These are phyloP conservation scores for Tieghemiomyces parasiticus DNA, from an alignment of 192 early-diverging fungal species.

Conservation along the genomic window DNA sequence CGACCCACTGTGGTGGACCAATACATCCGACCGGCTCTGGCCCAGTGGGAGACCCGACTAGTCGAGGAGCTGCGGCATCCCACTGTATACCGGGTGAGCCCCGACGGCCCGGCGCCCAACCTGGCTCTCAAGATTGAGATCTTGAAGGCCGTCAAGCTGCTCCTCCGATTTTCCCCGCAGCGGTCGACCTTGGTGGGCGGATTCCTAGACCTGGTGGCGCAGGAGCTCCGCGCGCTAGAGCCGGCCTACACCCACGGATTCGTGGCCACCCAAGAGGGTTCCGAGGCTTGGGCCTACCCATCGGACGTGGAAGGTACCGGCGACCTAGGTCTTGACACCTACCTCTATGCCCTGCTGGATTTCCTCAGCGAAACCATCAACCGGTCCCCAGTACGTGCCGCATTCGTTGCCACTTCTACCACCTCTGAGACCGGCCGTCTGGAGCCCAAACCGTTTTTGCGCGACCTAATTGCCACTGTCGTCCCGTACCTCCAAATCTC, in stretches of 20 bases:
- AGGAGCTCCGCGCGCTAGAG: background rate
- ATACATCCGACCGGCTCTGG: conserved; percentile 60
- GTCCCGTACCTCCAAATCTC: conserved; percentile 74
- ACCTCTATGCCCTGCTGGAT: background rate
- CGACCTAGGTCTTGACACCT: background rate
- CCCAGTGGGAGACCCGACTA: conserved; percentile 64
- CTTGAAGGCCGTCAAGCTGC: conserved; percentile 20
- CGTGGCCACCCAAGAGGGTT: background rate
- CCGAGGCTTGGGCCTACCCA: background rate
- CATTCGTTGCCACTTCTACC: background rate
- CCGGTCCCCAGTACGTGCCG: background rate
- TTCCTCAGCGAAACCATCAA: background rate
- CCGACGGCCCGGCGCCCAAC: conserved; percentile 14
- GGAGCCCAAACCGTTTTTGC: conserved; percentile 29
- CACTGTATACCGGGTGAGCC: conserved; percentile 13
- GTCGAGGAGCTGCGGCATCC: conserved; percentile 42
- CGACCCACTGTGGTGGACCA: conserved; percentile 50
- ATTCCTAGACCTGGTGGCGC: background rate
- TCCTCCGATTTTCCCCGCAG: conserved; percentile 6
- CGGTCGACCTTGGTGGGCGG: no score
- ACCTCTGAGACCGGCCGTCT: background rate
- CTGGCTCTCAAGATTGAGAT: conserved; percentile 27
- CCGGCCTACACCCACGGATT: background rate
- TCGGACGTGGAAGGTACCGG: background rate
- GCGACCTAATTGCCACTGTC: conserved; percentile 36